Percentiles rank a stretch among this genome's conserved stretches.
phyloP scores from a whole-genome alignment of 2,329 filamentous ascomycete genomes.

The Fusarium illudens region DNA sequence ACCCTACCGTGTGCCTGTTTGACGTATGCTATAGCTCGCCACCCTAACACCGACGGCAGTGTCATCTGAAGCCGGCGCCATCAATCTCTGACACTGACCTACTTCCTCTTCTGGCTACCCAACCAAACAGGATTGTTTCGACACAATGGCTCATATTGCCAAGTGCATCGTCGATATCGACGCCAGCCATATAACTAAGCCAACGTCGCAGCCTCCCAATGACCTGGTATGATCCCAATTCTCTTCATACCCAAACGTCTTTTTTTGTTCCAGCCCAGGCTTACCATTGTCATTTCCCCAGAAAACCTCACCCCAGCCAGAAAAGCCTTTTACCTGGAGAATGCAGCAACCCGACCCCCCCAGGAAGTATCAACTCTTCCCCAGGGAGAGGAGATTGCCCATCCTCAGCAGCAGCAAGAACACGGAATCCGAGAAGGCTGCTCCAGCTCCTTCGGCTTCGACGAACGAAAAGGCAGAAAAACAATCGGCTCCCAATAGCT shows the following conservation, averaged over 20 bases:
- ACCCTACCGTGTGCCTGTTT: slow-evolving; percentile 31
- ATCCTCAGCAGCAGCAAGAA: slow-evolving; percentile 56
- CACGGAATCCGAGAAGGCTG: slow-evolving; percentile 60
- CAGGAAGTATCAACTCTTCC: slow-evolving; percentile 70
- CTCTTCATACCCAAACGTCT: slow-evolving; percentile 14
- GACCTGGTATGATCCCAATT: slow-evolving; percentile 52
- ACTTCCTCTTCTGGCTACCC: slow-evolving; percentile 33
- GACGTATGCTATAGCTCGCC: slow-evolving; percentile 34
- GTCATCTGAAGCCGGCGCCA: slow-evolving; percentile 33
- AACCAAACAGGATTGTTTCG: slow-evolving; percentile 34
- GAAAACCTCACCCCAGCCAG: slow-evolving; percentile 46
- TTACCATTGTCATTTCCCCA: slow-evolving; percentile 30
- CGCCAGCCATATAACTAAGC: slow-evolving; percentile 61
- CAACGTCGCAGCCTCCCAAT: slow-evolving; percentile 54
- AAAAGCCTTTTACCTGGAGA: slow-evolving; percentile 65
- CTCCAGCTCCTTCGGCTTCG: slow-evolving; percentile 53
- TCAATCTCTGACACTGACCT: slow-evolving; percentile 39
- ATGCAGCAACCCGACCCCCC: slow-evolving; percentile 63
- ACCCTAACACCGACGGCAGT: slow-evolving; percentile 31
- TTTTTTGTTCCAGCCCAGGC: slow-evolving; percentile 11
- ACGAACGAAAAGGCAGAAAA: slow-evolving; percentile 53
- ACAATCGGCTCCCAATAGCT: slow-evolving; percentile 48
- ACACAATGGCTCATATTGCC: slow-evolving; percentile 69
- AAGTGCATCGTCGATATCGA: slow-evolving; percentile 63
- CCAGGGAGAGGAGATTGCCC: slow-evolving; percentile 59